A percentile compares a stretch with the other conserved stretches of the same genome.
These are phyloP conservation scores for Colletotrichum aenigma DNA, from an alignment of 2,329 filamentous ascomycete genomes.

Conservation along the genomic window DNA sequence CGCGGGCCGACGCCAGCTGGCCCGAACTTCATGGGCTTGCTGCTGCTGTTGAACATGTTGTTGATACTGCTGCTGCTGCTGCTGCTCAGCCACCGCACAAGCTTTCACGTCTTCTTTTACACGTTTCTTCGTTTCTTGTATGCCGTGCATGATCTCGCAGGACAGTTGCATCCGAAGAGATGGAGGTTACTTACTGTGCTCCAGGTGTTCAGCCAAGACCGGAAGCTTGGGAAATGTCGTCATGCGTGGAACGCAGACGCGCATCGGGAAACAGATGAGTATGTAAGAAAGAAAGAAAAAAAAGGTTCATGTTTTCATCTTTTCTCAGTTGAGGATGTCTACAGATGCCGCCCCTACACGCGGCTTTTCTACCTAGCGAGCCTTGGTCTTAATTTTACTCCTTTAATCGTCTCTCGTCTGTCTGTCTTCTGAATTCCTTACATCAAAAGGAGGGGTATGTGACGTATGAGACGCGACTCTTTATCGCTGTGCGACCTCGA, in stretches of 20 bases:
- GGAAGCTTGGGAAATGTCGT: background rate
- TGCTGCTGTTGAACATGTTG: background rate
- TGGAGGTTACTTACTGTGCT: background rate
- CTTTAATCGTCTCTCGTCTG: background rate
- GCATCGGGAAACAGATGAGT: background rate
- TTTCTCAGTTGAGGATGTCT: background rate
- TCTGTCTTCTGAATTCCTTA: background rate
- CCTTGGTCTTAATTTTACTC: background rate
- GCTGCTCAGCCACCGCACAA: background rate
- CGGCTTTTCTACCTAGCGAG: background rate
- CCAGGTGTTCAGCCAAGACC: background rate
- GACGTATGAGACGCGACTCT: background rate
- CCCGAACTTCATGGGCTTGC: background rate
- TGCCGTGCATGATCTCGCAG: background rate
- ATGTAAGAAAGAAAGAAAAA: background rate
- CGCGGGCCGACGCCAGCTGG: background rate
- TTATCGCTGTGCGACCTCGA: slow-evolving; percentile 36
- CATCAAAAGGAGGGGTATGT: background rate
- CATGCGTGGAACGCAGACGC: background rate
- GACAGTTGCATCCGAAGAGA: background rate
- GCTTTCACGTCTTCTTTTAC: background rate
- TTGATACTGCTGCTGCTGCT: background rate
- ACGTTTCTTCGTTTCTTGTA: background rate
- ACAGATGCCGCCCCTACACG: background rate
- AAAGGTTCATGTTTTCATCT: background rate